Conservation (phyloP, 176 grass and related monocot genomes). For the Luzula sylvatica region DNA sequence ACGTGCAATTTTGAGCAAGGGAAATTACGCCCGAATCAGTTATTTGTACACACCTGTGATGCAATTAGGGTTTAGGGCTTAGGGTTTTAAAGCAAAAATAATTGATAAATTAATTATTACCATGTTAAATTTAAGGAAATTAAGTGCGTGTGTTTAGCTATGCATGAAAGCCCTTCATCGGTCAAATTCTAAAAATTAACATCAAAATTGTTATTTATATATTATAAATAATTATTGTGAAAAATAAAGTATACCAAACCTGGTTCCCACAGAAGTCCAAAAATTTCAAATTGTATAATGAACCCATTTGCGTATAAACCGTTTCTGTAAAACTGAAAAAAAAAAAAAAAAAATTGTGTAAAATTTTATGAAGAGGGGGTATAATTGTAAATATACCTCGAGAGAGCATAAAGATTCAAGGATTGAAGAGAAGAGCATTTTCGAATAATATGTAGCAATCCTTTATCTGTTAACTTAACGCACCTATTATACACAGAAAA, state of each 20-base stretch:
- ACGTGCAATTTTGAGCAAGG: constrained; percentile 55
- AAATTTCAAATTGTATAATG: constrained; percentile 58
- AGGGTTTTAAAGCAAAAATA: background rate
- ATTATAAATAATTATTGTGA: too few relatives aligned
- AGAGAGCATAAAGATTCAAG: constrained; percentile 89
- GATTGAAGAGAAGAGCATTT: constrained; percentile 81
- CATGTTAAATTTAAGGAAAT: constrained; percentile 72
- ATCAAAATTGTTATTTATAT: constrained; percentile 2
- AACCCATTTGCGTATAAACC: constrained; percentile 69
- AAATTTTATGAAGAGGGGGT: constrained; percentile 10
- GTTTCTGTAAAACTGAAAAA: constrained; percentile 64
- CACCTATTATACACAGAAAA: constrained; percentile 42
- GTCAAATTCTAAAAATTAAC: constrained; percentile 50
- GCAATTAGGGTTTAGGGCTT: constrained; percentile 4
- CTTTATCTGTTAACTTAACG: constrained; percentile 76
- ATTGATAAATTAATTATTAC: constrained; percentile 28
- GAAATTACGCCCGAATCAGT: constrained; percentile 67
- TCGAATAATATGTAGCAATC: constrained; percentile 47
- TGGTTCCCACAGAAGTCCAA: constrained; percentile 87
- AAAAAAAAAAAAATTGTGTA: constrained; percentile 21
- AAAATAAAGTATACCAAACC: constrained; percentile 21
- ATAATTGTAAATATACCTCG: constrained; percentile 37
- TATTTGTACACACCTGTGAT: constrained; percentile 62
- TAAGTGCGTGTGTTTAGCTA: constrained; percentile 59
- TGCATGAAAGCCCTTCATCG: constrained; percentile 53